Conservation (phyloP, 169 alveolate genomes). For the Besnoitia besnoiti region DNA sequence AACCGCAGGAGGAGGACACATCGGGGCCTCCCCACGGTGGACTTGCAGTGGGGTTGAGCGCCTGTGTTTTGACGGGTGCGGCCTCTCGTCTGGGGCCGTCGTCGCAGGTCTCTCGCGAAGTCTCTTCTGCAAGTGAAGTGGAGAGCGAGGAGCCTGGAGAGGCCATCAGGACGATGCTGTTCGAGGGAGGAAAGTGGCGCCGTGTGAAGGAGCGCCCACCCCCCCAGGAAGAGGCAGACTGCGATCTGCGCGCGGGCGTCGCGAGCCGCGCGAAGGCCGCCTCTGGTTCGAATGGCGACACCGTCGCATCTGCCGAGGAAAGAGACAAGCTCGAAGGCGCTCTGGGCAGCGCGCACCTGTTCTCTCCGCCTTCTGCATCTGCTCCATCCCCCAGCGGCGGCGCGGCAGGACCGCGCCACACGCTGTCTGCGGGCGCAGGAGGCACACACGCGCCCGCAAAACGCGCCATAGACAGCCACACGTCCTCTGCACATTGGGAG, state of each 20-base stretch:
- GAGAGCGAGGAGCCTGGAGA: background rate
- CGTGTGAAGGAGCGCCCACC: background rate
- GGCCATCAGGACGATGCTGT: background rate
- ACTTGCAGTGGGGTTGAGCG: no score
- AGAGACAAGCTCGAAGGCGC: background rate
- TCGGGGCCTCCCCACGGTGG: no score
- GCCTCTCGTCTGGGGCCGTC: no score
- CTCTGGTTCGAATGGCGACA: background rate
- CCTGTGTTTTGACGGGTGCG: no score
- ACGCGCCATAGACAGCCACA: background rate
- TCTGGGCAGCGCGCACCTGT: no score
- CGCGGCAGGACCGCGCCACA: background rate
- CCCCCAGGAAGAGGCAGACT: background rate
- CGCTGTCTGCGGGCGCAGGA: no score
- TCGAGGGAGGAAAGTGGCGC: background rate
- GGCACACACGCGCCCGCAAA: background rate
- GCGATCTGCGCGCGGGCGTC: background rate
- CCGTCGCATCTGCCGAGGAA: background rate
- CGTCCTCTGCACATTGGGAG: background rate
- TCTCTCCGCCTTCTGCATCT: background rate
- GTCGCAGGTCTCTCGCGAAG: no score
- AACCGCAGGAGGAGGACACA: no score
- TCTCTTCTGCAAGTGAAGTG: no score
- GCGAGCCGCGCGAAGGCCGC: background rate
- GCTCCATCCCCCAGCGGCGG: background rate